Conservation (phyloP, 176 grass and related monocot species). For the Hordeum vulgare region DNA sequence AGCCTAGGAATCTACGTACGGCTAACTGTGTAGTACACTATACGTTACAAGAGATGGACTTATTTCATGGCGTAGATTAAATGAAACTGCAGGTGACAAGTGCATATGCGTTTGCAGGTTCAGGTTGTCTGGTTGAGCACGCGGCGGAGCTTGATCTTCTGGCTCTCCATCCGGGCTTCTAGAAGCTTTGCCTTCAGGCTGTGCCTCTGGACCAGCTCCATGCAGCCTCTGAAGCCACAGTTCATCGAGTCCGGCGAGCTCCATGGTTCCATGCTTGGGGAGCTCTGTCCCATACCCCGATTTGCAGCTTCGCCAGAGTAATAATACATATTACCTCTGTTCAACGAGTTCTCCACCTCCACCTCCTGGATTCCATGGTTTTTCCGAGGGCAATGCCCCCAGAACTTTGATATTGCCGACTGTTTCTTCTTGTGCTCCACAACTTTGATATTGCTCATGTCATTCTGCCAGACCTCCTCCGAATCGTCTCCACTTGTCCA, state of each 20-base stretch:
- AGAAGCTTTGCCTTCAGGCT: constrained; percentile 78
- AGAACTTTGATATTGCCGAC: constrained; percentile 61
- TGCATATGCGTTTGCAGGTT: background rate
- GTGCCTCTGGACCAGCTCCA: constrained; percentile 77
- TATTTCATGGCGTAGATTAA: constrained; percentile 13
- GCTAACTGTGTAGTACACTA: constrained; percentile 8
- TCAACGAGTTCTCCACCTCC: constrained; percentile 1
- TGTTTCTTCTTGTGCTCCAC: constrained; percentile 63
- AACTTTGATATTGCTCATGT: constrained; percentile 24
- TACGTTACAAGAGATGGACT: constrained; percentile 19
- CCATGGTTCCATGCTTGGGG: constrained; percentile 51
- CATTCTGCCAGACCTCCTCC: constrained; percentile 2
- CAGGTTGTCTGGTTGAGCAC: constrained; percentile 80
- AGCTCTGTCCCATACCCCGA: constrained; percentile 34
- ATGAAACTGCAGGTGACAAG: background rate
- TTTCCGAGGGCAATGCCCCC: constrained; percentile 56
- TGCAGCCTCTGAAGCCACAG: constrained; percentile 68
- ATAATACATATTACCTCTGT: constrained; percentile 40
- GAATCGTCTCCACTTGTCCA: constrained; percentile 35
- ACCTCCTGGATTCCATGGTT: constrained; percentile 30
- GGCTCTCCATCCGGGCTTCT: constrained; percentile 81
- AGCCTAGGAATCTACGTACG: background rate
- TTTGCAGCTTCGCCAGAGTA: constrained; percentile 15
- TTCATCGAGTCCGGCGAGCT: constrained; percentile 66
- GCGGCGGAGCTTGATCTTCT: constrained; percentile 71